A percentile compares a stretch with the other conserved stretches of the same genome.
Evolutionary conservation across 208 protist genomes (phyloP).

Genomic region (Acanthamoeba triangularis): DNA sequence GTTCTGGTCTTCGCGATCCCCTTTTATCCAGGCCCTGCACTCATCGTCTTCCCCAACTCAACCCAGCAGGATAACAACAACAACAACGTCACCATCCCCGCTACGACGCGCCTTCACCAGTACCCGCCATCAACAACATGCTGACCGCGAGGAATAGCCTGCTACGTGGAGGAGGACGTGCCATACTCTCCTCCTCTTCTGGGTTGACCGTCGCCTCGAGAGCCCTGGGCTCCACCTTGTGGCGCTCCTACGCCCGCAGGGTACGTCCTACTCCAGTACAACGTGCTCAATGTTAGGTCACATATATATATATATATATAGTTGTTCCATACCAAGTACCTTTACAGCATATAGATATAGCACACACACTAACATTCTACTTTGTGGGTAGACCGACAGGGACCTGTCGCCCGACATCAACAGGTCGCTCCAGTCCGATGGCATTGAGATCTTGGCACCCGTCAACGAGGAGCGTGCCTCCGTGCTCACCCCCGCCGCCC

Average conservation of each 20-base stretch:
- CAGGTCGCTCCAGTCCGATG: background rate
- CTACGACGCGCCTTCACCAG: background rate
- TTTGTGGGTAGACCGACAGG: background rate
- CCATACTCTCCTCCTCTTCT: background rate
- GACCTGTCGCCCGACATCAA: conserved; percentile 7
- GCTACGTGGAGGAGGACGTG: background rate
- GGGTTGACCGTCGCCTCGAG: background rate
- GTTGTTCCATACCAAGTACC: no score
- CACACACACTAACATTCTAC: background rate
- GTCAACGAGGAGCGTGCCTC: background rate
- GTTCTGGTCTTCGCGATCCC: no score
- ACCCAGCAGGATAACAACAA: background rate
- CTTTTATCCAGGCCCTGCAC: no score
- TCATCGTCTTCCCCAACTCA: background rate
- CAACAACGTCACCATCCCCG: background rate
- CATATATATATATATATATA: no score
- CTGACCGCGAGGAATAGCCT: background rate
- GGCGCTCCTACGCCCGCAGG: background rate
- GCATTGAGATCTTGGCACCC: conserved; percentile 9
- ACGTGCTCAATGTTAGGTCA: no score
- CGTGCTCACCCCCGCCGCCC: background rate
- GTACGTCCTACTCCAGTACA: background rate
- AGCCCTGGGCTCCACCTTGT: background rate
- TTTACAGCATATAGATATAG: no score
- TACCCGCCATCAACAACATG: background rate